phyloP scores from a whole-genome alignment of 352 stramenopile genomes.

The Peronospora destructor region DNA sequence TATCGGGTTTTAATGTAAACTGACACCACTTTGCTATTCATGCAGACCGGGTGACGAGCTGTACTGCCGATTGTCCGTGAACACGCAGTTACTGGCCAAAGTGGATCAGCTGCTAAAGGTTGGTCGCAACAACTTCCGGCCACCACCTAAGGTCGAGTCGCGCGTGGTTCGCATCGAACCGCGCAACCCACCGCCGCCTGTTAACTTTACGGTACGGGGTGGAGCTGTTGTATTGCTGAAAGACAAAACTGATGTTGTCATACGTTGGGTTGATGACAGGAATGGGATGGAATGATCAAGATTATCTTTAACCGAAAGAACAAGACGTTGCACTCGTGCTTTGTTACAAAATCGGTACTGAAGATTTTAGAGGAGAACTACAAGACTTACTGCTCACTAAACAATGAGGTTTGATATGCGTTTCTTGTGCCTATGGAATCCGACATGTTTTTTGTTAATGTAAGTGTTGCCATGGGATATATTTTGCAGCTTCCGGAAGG shows the following conservation, averaged over 20 bases:
- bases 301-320: constrained; percentile 99
- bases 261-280: constrained; percentile 27
- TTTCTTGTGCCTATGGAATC: neutral
- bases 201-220: constrained; percentile 92
- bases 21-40: constrained; percentile 7
- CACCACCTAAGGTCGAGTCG: constrained; percentile 95
- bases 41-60: constrained; percentile 90
- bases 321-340: constrained; percentile 95
- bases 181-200: constrained; percentile 94
- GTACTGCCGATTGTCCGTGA: constrained; percentile 98
- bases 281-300: constrained; percentile 99
- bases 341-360: constrained; percentile 95
- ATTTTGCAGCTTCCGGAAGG: constrained; percentile 54
- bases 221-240: neutral
- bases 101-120: constrained; percentile 98
- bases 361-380: constrained; percentile 95
- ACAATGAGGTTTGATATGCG: constrained; percentile 55
- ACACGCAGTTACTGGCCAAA: constrained; percentile 97
- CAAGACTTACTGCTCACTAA: constrained; percentile 91
- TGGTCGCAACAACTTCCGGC: constrained; percentile 98
- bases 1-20: neutral
- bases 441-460: neutral
- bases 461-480: constrained; percentile 3
- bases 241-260: constrained; percentile 5
- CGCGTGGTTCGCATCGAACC: constrained; percentile 96